Evolutionary conservation across 2,329 filamentous ascomycete genomes (phyloP).

Genomic region (Fusarium sp.): DNA sequence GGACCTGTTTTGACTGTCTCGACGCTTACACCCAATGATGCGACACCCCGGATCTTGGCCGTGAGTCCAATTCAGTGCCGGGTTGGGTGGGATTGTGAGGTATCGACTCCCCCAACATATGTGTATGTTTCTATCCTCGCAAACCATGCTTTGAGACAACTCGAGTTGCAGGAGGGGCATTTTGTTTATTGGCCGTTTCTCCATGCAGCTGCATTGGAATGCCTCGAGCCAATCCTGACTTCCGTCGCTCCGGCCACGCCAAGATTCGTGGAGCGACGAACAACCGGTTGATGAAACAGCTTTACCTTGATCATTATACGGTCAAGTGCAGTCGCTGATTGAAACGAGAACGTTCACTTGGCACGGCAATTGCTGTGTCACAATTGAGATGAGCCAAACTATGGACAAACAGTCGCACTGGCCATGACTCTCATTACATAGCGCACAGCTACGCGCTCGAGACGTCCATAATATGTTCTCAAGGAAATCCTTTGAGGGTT

Average conservation of each 20-base stretch:
- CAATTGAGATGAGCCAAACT: background rate
- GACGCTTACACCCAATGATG: slow-evolving; percentile 21
- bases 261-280: slow-evolving; percentile 39
- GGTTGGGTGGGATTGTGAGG: slow-evolving; percentile 6
- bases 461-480: background rate
- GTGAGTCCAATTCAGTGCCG: slow-evolving; percentile 14
- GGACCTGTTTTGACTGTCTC: slow-evolving; percentile 8
- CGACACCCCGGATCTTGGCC: slow-evolving; percentile 44
- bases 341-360: slow-evolving; percentile 12
- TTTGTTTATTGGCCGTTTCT: slow-evolving; percentile 7
- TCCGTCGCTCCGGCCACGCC: slow-evolving; percentile 42
- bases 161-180: background rate
- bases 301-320: slow-evolving; percentile 25
- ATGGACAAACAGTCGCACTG: background rate
- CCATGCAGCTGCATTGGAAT: slow-evolving; percentile 5
- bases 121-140: background rate
- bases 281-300: slow-evolving; percentile 38
- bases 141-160: slow-evolving; percentile 1
- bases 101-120: slow-evolving; percentile 3
- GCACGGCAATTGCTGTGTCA: slow-evolving; percentile 10
- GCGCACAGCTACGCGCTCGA: slow-evolving; percentile 8
- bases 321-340: slow-evolving; percentile 20
- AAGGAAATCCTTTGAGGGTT: background rate
- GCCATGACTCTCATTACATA: background rate
- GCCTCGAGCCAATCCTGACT: slow-evolving; percentile 20